Evolutionary conservation across 768 basidiomycete genomes (phyloP), one percentile per base, ranked within the genome.

Genomic region (Coprinopsis marcescibilis): DNA sequence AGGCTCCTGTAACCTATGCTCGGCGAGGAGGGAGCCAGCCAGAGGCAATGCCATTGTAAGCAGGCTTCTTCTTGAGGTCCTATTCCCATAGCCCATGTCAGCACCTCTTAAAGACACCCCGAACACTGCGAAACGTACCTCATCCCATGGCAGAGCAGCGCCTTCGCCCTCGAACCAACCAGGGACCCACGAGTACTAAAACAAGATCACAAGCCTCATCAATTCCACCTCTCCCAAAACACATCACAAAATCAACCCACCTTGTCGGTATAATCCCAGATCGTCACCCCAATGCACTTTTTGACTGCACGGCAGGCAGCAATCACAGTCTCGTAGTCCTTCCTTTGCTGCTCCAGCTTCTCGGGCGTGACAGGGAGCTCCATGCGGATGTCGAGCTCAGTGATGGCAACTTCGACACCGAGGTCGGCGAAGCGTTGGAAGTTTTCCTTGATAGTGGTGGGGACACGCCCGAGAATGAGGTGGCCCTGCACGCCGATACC

Each of bases 341-440:
- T 65, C 55, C 72, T 63, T 56, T 83, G 79, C 56, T 80, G 77
- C 29, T 62, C 66, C n/a, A 76, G 63, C 25, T 71, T 57, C 2
- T 70, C 70, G 3, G 59, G 50, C 1, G 77, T 79, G 7, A 65
- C 68, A 15, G 79, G 80, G 7, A 77, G 65, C 13, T 68, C 69
- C 68, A 80, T 77, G 37, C 80, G 67, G 54, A 77, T 76, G 53
- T 83, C 81, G 29, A 83, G 67, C 57, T 82, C 81, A 1, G 81
- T 83, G 51, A 82, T 72, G 4, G 80, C 80, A 25, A 81, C 75
- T 51, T 83, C 81, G 27, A 83, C 65, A 2, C 81, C 80, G 20
- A 82, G 72, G 14, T 73, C 71, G 3, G 75, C 70, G 57, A 82
- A 76, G 43, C 67, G 61, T 48, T 70, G 60, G 44, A 81, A 62